A percentile compares a stretch with the other conserved stretches of the same genome.
Conservation (phyloP, 495 filamentous ascomycete genomes). For the Bacidia gigantensis region DNA sequence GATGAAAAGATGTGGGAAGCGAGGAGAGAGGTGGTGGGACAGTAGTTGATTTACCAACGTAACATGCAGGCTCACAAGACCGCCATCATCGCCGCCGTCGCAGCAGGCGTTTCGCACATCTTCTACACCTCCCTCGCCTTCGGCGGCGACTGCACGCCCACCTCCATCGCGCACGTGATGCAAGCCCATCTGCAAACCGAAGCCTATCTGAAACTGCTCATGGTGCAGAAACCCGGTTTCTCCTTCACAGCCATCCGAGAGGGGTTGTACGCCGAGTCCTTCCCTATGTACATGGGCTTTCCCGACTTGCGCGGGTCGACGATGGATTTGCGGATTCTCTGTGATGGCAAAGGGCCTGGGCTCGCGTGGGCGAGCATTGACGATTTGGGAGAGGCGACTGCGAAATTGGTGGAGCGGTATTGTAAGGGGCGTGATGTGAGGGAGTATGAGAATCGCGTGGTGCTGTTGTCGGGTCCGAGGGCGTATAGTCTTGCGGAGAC, state of each 20-base stretch:
- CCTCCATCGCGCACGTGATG: slow-evolving; percentile 46
- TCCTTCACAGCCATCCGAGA: slow-evolving; percentile 43
- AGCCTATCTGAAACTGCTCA: slow-evolving; percentile 33
- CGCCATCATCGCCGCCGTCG: slow-evolving; percentile 44
- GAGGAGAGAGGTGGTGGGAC: too few relatives aligned
- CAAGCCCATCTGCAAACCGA: slow-evolving; percentile 53
- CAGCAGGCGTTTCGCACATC: slow-evolving; percentile 45
- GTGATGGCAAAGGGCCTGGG: slow-evolving; percentile 31
- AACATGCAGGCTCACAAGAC: slow-evolving; percentile 26
- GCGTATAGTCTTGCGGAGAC: slow-evolving; percentile 29
- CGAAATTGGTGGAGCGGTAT: slow-evolving; percentile 27
- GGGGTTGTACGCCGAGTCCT: slow-evolving; percentile 54
- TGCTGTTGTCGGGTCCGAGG: slow-evolving; percentile 29
- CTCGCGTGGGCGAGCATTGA: slow-evolving; percentile 40
- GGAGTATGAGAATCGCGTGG: slow-evolving; percentile 22
- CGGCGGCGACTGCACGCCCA: slow-evolving; percentile 28
- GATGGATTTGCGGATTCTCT: slow-evolving; percentile 36
- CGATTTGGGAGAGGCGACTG: slow-evolving; percentile 36
- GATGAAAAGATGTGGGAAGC: too few relatives aligned
- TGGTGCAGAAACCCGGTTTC: slow-evolving; percentile 9
- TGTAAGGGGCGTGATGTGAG: slow-evolving; percentile 10
- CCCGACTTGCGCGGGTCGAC: slow-evolving; percentile 28
- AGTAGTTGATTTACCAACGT: too few relatives aligned
- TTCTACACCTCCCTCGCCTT: slow-evolving; percentile 58
- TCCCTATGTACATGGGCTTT: slow-evolving; percentile 55